Evolutionary conservation across 2,329 filamentous ascomycete genomes (phyloP), one percentile per base, ranked within the genome.

Genomic region (Nemania sp.): DNA sequence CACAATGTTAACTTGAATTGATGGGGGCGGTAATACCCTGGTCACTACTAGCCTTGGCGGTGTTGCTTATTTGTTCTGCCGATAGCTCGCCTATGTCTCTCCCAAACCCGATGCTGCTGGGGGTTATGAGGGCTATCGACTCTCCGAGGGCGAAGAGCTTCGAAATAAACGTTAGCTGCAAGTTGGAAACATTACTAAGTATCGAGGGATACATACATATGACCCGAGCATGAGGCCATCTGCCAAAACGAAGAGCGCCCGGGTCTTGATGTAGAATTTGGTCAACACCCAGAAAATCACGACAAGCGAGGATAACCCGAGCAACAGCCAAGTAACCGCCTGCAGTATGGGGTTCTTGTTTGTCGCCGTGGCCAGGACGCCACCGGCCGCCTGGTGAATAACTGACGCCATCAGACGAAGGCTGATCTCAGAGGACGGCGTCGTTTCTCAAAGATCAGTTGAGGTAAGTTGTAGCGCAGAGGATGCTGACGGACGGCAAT

Each of bases 321-420:
- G 67, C 15, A 74, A 60, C 1, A 74, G 59, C 72, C 72, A 74
- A n/a, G 72, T 73, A 3, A 67, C 52, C 63, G 70, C 68, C 52
- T 73, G 70, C 15, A 32, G 10, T 32, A 32, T 32, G 4, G 29
- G 29, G 10, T 32, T 32, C 29, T 32, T 32, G 29, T 32, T 32
- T 10, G 29, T 32, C 29, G 29, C 29, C 29, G 29, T 32, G 29
- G 29, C 29, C 10, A 32, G 4, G 4, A 32, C 29, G 10, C 29
- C 29, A 32, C 29, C 29, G 10, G 29, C 29, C 5, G 29, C 29
- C 5, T 32, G 29, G 5, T 32, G 29, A 5, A 32, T 32, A 32
- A 32, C 29, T 10, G 29, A 32, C 10, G 29, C 29, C 29, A 32
- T 32, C 10, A 32, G 10, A 32, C 10, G 29, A 32, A 32, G 29